Conservation (phyloP, 768 basidiomycete genomes). For the Asterophora parasitica region DNA sequence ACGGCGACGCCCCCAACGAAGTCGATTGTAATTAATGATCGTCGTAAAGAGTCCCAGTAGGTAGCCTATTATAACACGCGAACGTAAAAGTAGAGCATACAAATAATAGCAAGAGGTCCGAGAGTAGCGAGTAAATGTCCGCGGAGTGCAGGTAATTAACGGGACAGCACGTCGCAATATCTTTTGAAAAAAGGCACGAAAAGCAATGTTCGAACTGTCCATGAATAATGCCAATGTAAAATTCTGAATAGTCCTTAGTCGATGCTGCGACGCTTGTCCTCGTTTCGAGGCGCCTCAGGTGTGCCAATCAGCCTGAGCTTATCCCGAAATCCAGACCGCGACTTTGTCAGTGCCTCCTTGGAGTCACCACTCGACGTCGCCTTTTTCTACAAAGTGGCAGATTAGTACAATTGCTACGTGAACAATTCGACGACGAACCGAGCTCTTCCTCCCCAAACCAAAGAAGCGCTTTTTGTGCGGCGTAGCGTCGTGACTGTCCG, state of each 20-base stretch:
- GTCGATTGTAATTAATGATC: not conserved
- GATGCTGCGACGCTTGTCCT: slow-evolving; percentile 32
- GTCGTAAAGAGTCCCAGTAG: not conserved
- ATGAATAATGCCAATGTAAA: not conserved
- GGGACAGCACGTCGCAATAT: too few relatives aligned
- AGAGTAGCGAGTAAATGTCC: not conserved
- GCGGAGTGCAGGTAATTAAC: too few relatives aligned
- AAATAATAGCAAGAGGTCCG: not conserved
- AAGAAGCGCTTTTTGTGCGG: slow-evolving; percentile 29
- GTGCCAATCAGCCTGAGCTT: slow-evolving; percentile 30
- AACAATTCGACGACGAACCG: slow-evolving; percentile 24
- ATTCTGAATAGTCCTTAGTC: slow-evolving; percentile 18
- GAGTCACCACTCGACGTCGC: not conserved
- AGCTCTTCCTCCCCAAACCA: slow-evolving; percentile 32
- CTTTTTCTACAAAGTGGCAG: slow-evolving; percentile 11
- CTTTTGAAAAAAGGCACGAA: not conserved
- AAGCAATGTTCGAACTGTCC: not conserved
- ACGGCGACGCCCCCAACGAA: too few relatives aligned
- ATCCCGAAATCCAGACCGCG: slow-evolving; percentile 28
- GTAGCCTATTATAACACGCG: too few relatives aligned
- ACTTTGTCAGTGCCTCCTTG: slow-evolving; percentile 10
- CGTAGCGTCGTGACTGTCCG: slow-evolving; percentile 5
- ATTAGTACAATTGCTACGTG: not conserved
- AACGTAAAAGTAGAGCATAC: not conserved
- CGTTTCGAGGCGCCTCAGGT: slow-evolving; percentile 33